Percentiles rank a stretch among this genome's conserved stretches.
Evolutionary conservation across 176 grass and related monocot species (phyloP).

Genomic region (Hsuehochloa calcarea): DNA sequence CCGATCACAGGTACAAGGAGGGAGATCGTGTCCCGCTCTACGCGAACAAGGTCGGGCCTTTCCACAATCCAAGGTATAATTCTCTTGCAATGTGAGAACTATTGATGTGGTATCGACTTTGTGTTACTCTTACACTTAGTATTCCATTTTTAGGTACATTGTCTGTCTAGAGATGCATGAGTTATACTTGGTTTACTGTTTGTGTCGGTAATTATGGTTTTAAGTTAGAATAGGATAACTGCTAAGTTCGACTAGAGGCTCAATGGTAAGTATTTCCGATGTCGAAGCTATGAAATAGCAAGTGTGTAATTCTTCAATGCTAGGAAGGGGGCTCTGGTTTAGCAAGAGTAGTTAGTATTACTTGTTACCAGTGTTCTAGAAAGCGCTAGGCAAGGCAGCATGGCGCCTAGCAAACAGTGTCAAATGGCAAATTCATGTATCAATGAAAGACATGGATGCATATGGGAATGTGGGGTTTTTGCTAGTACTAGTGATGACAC

Average conservation of each 20-base stretch:
- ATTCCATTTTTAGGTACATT: constrained; percentile 11
- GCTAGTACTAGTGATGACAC: too few relatives aligned
- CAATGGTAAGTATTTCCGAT: not conserved
- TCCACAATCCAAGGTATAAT: constrained; percentile 90
- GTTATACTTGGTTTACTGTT: not conserved
- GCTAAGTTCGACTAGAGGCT: not conserved
- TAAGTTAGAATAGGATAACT: not conserved
- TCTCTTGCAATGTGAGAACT: not conserved
- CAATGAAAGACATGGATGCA: too few relatives aligned
- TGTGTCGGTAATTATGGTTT: not conserved
- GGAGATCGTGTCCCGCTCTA: constrained; percentile 83
- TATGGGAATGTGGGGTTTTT: too few relatives aligned
- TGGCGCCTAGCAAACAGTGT: too few relatives aligned
- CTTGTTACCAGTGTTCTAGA: too few relatives aligned
- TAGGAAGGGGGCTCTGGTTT: not conserved
- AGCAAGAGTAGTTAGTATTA: not conserved
- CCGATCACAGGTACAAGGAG: constrained; percentile 76
- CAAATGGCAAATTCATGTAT: too few relatives aligned
- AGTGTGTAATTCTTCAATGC: not conserved
- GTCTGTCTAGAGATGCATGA: not conserved
- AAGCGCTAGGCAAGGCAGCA: too few relatives aligned
- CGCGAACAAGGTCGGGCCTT: constrained; percentile 90
- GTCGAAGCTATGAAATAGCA: not conserved
- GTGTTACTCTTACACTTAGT: not conserved
- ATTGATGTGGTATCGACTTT: not conserved